These are phyloP conservation scores for Stachybotrys echinatus DNA, from an alignment of 2,329 filamentous ascomycete genomes.

Conservation along the genomic window DNA sequence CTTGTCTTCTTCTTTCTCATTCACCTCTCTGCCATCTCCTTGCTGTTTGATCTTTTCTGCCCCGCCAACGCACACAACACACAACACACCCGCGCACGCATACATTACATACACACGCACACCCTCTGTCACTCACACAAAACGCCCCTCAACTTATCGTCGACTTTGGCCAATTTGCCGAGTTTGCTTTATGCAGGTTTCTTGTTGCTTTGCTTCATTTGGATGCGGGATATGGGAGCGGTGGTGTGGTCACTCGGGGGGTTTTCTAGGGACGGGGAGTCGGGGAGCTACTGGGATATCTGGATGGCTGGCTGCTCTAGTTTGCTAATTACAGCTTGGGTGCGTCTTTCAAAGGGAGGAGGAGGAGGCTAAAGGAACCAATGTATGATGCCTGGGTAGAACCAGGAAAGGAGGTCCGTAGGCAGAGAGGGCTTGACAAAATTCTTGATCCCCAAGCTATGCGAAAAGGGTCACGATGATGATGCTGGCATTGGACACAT, in stretches of 20 bases:
- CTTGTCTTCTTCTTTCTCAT: background rate
- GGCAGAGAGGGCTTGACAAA: background rate
- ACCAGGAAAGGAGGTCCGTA: background rate
- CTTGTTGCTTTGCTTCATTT: conserved; percentile 11
- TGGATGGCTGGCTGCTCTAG: conserved; percentile 6
- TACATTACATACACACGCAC: no score
- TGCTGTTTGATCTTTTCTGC: background rate
- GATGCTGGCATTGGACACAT: no score
- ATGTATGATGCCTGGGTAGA: background rate
- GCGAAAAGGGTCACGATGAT: no score
- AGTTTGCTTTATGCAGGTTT: conserved; percentile 8
- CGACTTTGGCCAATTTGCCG: background rate
- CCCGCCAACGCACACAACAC: no score
- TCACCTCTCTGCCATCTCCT: background rate
- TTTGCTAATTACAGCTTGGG: conserved; percentile 10
- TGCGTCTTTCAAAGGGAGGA: background rate
- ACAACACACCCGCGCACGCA: no score
- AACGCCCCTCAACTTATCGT: background rate
- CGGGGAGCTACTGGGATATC: conserved; percentile 19
- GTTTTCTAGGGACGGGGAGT: conserved; percentile 16
- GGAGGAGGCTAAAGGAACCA: background rate
- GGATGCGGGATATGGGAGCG: conserved; percentile 19
- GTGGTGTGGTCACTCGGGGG: conserved; percentile 11
- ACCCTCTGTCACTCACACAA: background rate
- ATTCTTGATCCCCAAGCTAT: no score